Evolutionary conservation across 1,284 basidiomycete genomes (phyloP).

Genomic region (Bondarzewia mesenterica): DNA sequence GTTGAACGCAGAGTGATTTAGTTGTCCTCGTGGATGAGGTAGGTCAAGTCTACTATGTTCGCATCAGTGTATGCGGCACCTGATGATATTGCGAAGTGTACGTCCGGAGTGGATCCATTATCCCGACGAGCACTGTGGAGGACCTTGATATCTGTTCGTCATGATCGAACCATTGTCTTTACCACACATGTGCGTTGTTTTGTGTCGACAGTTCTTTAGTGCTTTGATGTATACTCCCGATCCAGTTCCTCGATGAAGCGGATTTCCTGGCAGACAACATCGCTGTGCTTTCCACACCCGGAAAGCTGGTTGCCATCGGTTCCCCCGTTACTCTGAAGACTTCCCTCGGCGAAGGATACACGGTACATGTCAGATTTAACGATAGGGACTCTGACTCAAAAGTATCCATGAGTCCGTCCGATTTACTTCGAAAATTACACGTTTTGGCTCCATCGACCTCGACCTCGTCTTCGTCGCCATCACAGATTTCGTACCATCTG

Average conservation of each 20-base stretch:
- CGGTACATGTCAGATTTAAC: conserved; percentile 43
- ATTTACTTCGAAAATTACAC: conserved; percentile 37
- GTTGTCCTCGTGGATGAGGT: conserved; percentile 70
- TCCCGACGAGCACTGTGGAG: conserved; percentile 74
- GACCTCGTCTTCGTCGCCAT: conserved; percentile 30
- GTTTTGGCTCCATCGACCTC: conserved; percentile 39
- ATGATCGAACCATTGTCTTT: conserved; percentile 57
- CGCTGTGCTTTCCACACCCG: conserved; percentile 68
- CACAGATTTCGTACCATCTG: conserved; percentile 43
- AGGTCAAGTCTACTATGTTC: neutral
- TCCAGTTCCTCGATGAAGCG: conserved; percentile 75
- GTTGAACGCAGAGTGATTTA: conserved; percentile 16
- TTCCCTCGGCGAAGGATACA: conserved; percentile 66
- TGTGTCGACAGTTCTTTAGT: neutral
- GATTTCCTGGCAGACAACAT: conserved; percentile 73
- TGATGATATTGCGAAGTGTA: conserved; percentile 40
- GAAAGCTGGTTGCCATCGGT: conserved; percentile 65
- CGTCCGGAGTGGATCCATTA: conserved; percentile 74
- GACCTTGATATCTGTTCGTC: conserved; percentile 57
- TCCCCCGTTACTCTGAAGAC: conserved; percentile 69
- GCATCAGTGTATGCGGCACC: too few species aligned
- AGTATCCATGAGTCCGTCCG: conserved; percentile 18
- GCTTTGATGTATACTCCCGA: too few species aligned
- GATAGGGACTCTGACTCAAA: conserved; percentile 17
- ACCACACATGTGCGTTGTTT: conserved; percentile 52